These are phyloP conservation scores for Russula brevipes DNA, from an alignment of 768 basidiomycete species.

Conservation along the genomic window DNA sequence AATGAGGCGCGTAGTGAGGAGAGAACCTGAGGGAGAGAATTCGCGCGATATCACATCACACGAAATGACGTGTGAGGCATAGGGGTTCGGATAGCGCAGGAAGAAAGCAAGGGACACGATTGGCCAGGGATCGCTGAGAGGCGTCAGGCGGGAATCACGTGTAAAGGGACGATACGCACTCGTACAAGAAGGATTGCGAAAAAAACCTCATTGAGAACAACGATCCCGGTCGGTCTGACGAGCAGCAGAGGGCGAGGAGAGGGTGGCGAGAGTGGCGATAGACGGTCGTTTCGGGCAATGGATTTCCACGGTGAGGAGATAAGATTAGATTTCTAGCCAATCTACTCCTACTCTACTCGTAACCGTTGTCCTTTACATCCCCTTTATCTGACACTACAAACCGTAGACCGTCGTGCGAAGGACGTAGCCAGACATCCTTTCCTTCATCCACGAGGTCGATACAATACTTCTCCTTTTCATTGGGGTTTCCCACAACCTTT, in stretches of 20 bases:
- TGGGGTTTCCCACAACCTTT: conserved; percentile 28
- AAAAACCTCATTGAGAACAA: conserved; percentile 47
- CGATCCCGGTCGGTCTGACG: conserved; percentile 31
- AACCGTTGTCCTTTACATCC: conserved; percentile 50
- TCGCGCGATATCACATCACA: conserved; percentile 91
- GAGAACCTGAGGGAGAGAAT: conserved; percentile 64
- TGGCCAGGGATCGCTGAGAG: conserved; percentile 80
- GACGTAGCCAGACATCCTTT: conserved; percentile 53
- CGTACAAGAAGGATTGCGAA: conserved; percentile 52
- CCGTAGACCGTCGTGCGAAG: conserved; percentile 70
- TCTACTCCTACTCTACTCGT: conserved; percentile 29
- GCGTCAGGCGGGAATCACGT: conserved; percentile 14
- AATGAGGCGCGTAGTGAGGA: conserved; percentile 85
- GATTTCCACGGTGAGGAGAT: conserved; percentile 5
- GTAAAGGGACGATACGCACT: conserved; percentile 35
- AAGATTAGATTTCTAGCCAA: not conserved
- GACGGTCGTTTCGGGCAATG: not conserved
- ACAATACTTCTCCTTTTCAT: conserved; percentile 37
- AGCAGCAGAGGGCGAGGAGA: not conserved
- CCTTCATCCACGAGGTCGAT: conserved; percentile 47
- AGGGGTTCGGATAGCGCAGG: conserved; percentile 93
- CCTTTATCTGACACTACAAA: conserved; percentile 43
- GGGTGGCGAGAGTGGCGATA: no score
- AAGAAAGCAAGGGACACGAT: conserved; percentile 93
- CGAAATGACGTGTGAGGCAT: conserved; percentile 87